These are phyloP conservation scores for Apiospora aurea DNA, from an alignment of 2,329 filamentous ascomycete species.

Conservation along the genomic window DNA sequence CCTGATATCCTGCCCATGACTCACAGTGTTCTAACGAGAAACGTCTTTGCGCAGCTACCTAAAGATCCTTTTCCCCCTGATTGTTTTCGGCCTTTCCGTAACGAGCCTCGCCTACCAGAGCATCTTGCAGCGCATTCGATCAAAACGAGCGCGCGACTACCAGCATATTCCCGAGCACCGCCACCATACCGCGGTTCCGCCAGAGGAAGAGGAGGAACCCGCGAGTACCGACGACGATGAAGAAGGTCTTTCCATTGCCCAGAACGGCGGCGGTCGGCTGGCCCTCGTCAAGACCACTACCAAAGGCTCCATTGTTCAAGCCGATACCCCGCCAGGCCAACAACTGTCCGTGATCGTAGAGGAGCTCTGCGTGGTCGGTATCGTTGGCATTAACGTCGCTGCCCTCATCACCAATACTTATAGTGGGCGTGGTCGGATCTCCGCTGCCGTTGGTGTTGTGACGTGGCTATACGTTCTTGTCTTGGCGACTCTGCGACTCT, in stretches of 20 bases:
- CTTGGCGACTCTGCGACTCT: conserved; percentile 76
- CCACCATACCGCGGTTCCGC: conserved; percentile 61
- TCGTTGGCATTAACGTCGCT: conserved; percentile 73
- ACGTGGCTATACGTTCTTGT: conserved; percentile 84
- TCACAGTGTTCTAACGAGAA: conserved; percentile 25
- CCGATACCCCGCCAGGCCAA: conserved; percentile 80
- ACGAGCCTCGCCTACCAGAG: conserved; percentile 68
- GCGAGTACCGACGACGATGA: conserved; percentile 64
- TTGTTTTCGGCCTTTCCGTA: conserved; percentile 74
- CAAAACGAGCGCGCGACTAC: conserved; percentile 65
- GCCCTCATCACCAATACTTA: conserved; percentile 68
- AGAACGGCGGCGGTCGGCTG: conserved; percentile 58
- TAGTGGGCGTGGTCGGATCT: conserved; percentile 62
- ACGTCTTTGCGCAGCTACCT: conserved; percentile 66
- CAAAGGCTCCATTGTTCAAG: conserved; percentile 70
- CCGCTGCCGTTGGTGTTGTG: conserved; percentile 70
- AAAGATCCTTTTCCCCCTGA: conserved; percentile 79
- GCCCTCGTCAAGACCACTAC: conserved; percentile 66
- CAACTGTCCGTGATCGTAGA: conserved; percentile 75
- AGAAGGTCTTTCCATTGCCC: conserved; percentile 59
- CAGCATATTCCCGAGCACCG: conserved; percentile 56
- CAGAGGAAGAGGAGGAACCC: conserved; percentile 53
- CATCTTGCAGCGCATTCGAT: conserved; percentile 58
- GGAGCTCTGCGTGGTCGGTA: conserved; percentile 73
- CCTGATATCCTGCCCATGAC: neutral